A percentile compares a stretch with the other conserved stretches of the same genome.
phyloP scores from a whole-genome alignment of 441 rosid species.

The Pelargonium fulgidum region DNA sequence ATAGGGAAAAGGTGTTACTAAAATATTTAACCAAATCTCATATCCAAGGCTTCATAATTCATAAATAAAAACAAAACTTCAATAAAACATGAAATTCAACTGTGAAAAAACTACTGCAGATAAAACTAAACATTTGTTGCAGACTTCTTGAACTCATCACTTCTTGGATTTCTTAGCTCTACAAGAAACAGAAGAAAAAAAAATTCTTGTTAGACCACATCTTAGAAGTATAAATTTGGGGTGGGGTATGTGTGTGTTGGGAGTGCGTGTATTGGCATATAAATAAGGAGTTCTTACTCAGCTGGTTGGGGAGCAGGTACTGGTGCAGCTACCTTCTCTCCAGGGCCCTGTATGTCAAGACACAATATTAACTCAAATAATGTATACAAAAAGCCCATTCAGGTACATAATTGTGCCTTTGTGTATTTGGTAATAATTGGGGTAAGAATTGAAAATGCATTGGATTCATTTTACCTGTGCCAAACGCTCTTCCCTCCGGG shows the following conservation, averaged over 20 bases:
- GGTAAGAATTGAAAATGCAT: too few relatives aligned
- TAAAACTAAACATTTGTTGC: not conserved
- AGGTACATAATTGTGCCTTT: too few relatives aligned
- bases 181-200: not conserved
- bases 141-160: not conserved
- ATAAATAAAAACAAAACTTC: not conserved
- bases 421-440: too few relatives aligned
- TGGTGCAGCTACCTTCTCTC: not conserved
- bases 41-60: not conserved
- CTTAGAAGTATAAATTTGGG: not conserved
- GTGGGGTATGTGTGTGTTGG: too few relatives aligned
- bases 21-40: not conserved
- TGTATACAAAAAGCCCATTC: too few relatives aligned
- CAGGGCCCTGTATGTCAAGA: not conserved
- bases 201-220: not conserved
- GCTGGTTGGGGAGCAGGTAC: not conserved
- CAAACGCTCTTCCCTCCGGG: slow-evolving; percentile 62
- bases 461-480: slow-evolving; percentile 26
- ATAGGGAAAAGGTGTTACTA: too few relatives aligned
- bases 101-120: not conserved
- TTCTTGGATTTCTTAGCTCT: slow-evolving; percentile 3
- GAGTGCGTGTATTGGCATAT: too few relatives aligned
- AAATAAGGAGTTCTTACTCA: not conserved
- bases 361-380: too few relatives aligned
- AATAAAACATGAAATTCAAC: not conserved